These are phyloP conservation scores for Groenewaldozyma sp. DNA, from an alignment of 1,139 yeast species.

Conservation along the genomic window DNA sequence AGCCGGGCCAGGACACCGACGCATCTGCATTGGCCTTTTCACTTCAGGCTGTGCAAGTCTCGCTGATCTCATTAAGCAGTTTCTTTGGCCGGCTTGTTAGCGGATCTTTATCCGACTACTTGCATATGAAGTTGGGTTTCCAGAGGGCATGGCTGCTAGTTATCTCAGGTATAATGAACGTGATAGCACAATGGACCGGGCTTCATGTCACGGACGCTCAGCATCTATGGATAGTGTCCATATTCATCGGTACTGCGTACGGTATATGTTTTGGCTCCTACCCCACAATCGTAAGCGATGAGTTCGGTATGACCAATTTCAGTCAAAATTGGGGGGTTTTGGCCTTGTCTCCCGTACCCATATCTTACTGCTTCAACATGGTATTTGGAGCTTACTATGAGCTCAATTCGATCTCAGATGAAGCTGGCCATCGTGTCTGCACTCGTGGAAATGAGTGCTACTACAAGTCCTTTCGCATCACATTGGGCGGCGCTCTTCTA, in stretches of 20 bases:
- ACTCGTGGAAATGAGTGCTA: constrained; percentile 18
- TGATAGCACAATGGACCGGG: constrained; percentile 32
- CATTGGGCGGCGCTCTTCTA: constrained; percentile 15
- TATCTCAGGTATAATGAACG: constrained; percentile 34
- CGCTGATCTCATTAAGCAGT: constrained; percentile 56
- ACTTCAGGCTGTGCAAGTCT: constrained; percentile 60
- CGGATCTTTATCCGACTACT: constrained; percentile 57
- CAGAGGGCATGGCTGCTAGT: constrained; percentile 65
- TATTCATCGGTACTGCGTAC: constrained; percentile 62
- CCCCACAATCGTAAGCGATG: constrained; percentile 72
- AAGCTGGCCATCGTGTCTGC: constrained; percentile 18
- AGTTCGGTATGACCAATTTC: constrained; percentile 62
- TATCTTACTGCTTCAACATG: constrained; percentile 31
- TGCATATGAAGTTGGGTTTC: constrained; percentile 41
- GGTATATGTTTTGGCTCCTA: constrained; percentile 74
- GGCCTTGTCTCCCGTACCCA: constrained; percentile 32
- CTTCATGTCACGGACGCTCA: constrained; percentile 28
- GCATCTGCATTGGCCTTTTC: constrained; percentile 1
- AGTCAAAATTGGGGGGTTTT: constrained; percentile 76
- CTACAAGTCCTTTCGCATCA: constrained; percentile 16
- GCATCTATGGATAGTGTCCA: constrained; percentile 44
- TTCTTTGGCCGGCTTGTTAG: constrained; percentile 60
- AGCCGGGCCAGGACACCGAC: constrained; percentile 16
- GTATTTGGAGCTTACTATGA: constrained; percentile 33
- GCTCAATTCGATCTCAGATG: constrained; percentile 16